phyloP scores from a whole-genome alignment of 495 filamentous ascomycete species.

The Penicillium taxi region DNA sequence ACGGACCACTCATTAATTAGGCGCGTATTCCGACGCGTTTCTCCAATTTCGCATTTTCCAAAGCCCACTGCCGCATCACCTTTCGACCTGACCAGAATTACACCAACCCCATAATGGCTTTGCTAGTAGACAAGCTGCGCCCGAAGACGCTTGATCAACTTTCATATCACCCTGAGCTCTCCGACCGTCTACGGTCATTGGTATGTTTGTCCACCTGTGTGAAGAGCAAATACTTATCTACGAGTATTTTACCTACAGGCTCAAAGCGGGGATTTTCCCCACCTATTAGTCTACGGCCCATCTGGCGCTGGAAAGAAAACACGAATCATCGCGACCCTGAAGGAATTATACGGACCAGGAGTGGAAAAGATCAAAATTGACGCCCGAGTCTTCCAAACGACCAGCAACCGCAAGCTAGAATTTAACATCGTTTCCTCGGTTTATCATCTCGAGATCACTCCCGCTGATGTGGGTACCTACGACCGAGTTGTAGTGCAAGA shows the following conservation, averaged over 20 bases:
- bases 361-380: constrained; percentile 98
- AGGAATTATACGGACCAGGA: constrained; percentile 83
- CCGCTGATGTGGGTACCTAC: constrained; percentile 92
- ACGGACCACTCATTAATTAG: constrained; percentile 38
- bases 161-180: constrained; percentile 83
- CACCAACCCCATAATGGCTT: constrained; percentile 44
- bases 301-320: constrained; percentile 98
- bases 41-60: constrained; percentile 13
- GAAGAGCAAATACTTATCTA: constrained; percentile 2
- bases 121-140: constrained; percentile 91
- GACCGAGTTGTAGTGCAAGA: constrained; percentile 94
- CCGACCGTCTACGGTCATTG: constrained; percentile 75
- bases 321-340: constrained; percentile 85
- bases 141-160: constrained; percentile 82
- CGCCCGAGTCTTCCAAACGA: constrained; percentile 90
- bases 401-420: constrained; percentile 90
- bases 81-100: neutral
- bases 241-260: constrained; percentile 47
- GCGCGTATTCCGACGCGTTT: constrained; percentile 36
- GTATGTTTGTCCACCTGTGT: constrained; percentile 42
- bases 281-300: constrained; percentile 92
- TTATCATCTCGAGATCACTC: constrained; percentile 97
- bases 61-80: constrained; percentile 3
- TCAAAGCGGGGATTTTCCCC: constrained; percentile 93
- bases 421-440: constrained; percentile 96